Evolutionary conservation across 495 filamentous ascomycete species (phyloP), one percentile per base, ranked within the genome.

Genomic region (Penicillium malachiteum): DNA sequence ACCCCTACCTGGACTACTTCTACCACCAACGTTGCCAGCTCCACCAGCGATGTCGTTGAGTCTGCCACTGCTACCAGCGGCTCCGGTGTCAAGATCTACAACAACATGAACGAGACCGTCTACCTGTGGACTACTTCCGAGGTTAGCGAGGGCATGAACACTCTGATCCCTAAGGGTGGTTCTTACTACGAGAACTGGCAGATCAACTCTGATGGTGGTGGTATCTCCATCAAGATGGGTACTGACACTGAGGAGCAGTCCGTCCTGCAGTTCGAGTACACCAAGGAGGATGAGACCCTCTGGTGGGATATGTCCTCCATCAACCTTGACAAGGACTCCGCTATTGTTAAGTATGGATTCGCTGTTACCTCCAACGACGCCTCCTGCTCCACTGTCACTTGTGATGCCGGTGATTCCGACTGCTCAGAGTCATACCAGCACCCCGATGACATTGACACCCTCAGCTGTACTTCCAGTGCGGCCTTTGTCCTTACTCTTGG

Each of bases 201-300:
- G 26, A 70, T 59, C 54, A 71, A 67, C 60, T 48, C 70, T 50
- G 63, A 71, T 59, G 72, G 72, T 37, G 68, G 71, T 40, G 72
- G 72, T 42, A 60, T 75, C 54, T 77, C 74, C 30, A 71, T 77
- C 62, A 77, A 77, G 64, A 59, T 77, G 49, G 59, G 70, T 34
- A 74, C 73, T 43, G 53, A 49, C 38, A 18, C 58, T 50, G 57
- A 48, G 21, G 57, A 52, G 37, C 50, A 30, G 55, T 64, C 60
- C 50, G 68, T 77, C 12, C 62, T 77, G 5, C 74, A 77, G 59
- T 78, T 71, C 62, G 75, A 78, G 64, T 78, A 78, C 68, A 77
- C 75, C 63, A 34, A 67, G 59, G 41, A 59, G 35, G 68, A 62
- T 17, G 58, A 68, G 17, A 71, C 62, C n/a, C 68, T 78, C 64